Evolutionary conservation across 306 rosid genomes (phyloP).

Genomic region (Gastrolobium villosum): DNA sequence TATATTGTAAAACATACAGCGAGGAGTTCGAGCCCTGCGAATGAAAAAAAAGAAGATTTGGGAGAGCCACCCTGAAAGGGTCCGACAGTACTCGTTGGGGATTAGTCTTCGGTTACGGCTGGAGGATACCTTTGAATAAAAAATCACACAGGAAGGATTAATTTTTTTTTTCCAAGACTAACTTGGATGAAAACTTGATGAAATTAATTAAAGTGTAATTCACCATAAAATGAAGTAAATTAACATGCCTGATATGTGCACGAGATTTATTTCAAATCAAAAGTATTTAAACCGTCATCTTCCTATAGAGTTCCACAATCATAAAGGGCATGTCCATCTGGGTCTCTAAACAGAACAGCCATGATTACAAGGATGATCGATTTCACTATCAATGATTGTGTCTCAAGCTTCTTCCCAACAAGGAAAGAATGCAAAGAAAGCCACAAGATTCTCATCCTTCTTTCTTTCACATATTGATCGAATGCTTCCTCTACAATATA

Average conservation of each 20-base stretch:
- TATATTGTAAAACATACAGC: neutral
- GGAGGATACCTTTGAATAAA: too few relatives aligned
- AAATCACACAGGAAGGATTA: too few relatives aligned
- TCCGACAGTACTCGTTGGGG: too few relatives aligned
- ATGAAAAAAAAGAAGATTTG: too few relatives aligned
- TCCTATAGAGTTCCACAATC: constrained; percentile 49
- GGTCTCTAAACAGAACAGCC: constrained; percentile 47
- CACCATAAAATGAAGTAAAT: neutral
- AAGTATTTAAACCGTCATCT: neutral
- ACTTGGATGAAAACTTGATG: neutral
- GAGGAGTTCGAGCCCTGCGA: too few relatives aligned
- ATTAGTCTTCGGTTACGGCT: too few relatives aligned
- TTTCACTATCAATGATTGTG: constrained; percentile 42
- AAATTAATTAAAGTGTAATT: neutral
- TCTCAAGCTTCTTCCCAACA: constrained; percentile 49
- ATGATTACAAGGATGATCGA: constrained; percentile 5
- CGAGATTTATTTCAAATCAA: neutral
- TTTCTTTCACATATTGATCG: constrained; percentile 57
- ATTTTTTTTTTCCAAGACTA: neutral
- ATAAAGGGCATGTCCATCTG: constrained; percentile 33
- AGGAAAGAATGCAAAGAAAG: constrained; percentile 59
- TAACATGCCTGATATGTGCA: neutral
- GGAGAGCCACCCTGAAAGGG: too few relatives aligned
- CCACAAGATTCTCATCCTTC: constrained; percentile 63
- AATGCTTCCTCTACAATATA: constrained; percentile 54